Conservation (phyloP, 192 early-diverging fungal genomes). For the Glomus cerebriforme region DNA sequence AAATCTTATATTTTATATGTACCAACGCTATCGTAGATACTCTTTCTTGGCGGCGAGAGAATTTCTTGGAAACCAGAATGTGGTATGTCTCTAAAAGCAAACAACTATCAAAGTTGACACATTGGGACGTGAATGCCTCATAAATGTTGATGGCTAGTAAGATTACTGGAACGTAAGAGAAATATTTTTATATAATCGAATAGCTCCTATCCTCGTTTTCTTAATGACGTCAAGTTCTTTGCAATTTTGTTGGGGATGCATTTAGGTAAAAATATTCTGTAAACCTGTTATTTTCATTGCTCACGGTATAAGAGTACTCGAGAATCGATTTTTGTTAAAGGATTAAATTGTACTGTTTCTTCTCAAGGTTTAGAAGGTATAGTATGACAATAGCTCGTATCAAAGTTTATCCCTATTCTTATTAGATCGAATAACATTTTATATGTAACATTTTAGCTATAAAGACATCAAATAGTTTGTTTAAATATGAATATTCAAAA, state of each 20-base stretch:
- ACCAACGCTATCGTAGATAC: slow-evolving; percentile 50
- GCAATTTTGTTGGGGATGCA: slow-evolving; percentile 92
- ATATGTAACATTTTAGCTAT: slow-evolving; percentile 62
- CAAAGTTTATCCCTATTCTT: too few species aligned
- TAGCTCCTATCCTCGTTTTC: not conserved
- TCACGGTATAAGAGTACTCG: slow-evolving; percentile 89
- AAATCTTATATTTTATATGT: slow-evolving; percentile 42
- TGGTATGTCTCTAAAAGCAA: slow-evolving; percentile 64
- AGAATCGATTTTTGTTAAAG: slow-evolving; percentile 86
- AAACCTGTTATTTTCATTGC: slow-evolving; percentile 98
- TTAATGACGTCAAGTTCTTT: slow-evolving; percentile 69
- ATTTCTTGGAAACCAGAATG: slow-evolving; percentile 91
- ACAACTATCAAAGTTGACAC: slow-evolving; percentile 92
- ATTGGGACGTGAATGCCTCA: slow-evolving; percentile 87
- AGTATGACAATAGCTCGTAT: not conserved
- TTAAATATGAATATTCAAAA: slow-evolving; percentile 99
- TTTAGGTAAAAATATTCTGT: slow-evolving; percentile 95
- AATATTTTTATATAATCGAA: not conserved
- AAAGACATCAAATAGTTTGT: slow-evolving; percentile 93
- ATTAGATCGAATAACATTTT: too few species aligned
- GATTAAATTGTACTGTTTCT: slow-evolving; percentile 96
- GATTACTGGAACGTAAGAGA: slow-evolving; percentile 87
- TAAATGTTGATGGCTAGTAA: slow-evolving; percentile 98
- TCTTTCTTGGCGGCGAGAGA: slow-evolving; percentile 86
- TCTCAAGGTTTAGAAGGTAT: slow-evolving; percentile 69